Evolutionary conservation across 2,329 filamentous ascomycete genomes (phyloP).

Genomic region (Cordyceps sp.): DNA sequence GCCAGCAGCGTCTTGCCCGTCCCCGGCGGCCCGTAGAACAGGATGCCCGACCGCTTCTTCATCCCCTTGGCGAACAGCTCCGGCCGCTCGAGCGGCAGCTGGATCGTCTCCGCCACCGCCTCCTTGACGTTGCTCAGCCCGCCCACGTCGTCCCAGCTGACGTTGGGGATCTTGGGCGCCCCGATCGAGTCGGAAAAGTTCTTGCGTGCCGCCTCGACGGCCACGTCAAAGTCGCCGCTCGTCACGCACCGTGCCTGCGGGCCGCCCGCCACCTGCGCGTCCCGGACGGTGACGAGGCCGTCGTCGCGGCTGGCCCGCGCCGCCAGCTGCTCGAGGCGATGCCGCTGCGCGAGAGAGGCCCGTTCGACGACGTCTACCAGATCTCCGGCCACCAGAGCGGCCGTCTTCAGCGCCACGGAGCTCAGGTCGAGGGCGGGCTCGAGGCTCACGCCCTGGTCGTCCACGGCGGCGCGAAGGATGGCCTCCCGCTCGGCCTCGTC

Average conservation of each 20-base stretch:
- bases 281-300: conserved; percentile 46
- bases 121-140: conserved; percentile 89
- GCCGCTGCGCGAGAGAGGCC: conserved; percentile 59
- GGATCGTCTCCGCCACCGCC: conserved; percentile 92
- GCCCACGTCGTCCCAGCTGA: conserved; percentile 91
- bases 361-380: conserved; percentile 88
- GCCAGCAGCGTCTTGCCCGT: conserved; percentile 87
- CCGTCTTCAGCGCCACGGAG: conserved; percentile 83
- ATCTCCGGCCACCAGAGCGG: conserved; percentile 85
- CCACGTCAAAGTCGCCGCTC: conserved; percentile 73
- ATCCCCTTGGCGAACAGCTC: conserved; percentile 94
- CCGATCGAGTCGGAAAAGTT: conserved; percentile 97
- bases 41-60: conserved; percentile 89
- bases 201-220: conserved; percentile 87
- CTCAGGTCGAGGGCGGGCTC: conserved; percentile 72
- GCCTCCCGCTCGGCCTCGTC: conserved; percentile 86
- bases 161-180: conserved; percentile 93
- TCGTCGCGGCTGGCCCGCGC: conserved; percentile 20
- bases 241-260: conserved; percentile 62
- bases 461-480: conserved; percentile 64
- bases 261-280: conserved; percentile 80
- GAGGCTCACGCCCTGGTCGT: conserved; percentile 58
- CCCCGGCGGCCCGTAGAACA: conserved; percentile 83
- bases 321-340: conserved; percentile 61
- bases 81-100: conserved; percentile 76